A percentile compares a stretch with the other conserved stretches of the same genome.
Evolutionary conservation across 768 basidiomycete species (phyloP).

Genomic region (Naganishia kalamii): DNA sequence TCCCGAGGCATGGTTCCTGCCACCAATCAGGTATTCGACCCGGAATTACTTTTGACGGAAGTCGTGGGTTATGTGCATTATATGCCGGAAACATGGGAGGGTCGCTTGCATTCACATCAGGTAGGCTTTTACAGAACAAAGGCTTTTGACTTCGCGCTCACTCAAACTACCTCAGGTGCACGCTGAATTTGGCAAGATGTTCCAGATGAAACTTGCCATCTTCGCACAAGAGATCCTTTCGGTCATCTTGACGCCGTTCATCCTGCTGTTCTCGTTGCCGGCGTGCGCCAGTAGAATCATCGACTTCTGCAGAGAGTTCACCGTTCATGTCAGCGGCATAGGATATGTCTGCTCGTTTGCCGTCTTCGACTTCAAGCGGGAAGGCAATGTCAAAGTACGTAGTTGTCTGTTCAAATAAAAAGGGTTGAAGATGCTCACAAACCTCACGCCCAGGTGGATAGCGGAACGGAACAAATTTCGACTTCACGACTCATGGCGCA

Average conservation of each 20-base stretch:
- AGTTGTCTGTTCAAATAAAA: not conserved
- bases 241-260: conserved; percentile 86
- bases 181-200: conserved; percentile 81
- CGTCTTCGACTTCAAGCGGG: conserved; percentile 92
- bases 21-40: conserved; percentile 86
- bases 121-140: conserved; percentile 47
- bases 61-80: conserved; percentile 93
- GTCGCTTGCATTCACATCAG: conserved; percentile 77
- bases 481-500: conserved; percentile 63
- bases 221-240: conserved; percentile 84
- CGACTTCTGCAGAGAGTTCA: conserved; percentile 97
- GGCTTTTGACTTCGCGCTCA: not conserved
- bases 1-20: conserved; percentile 94
- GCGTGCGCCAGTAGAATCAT: conserved; percentile 81
- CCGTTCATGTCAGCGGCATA: conserved; percentile 89
- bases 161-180: conserved; percentile 61
- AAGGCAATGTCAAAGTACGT: conserved; percentile 79
- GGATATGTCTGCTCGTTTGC: conserved; percentile 98
- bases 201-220: conserved; percentile 82
- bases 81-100: conserved; percentile 89
- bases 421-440: not conserved
- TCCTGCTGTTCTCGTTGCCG: conserved; percentile 88
- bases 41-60: conserved; percentile 83
- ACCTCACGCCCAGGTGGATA: not conserved
- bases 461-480: conserved; percentile 54